Percentiles rank a stretch among this genome's conserved stretches.
phyloP scores from a whole-genome alignment of 177 flowering plant genomes.

The Vitis hybrid region DNA sequence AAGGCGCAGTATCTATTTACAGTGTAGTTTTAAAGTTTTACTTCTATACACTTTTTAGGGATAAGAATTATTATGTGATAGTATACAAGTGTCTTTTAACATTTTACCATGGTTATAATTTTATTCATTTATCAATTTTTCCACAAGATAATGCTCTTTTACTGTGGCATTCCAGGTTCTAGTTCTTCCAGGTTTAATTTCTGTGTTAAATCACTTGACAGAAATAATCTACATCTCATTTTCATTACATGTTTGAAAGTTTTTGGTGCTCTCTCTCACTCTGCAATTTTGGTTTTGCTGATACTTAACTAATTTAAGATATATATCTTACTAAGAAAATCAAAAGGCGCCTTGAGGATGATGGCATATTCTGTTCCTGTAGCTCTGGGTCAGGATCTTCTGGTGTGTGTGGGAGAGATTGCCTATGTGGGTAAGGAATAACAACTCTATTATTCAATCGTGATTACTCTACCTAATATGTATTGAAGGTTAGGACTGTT shows the following conservation, averaged over 20 bases:
- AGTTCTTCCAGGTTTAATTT: no score
- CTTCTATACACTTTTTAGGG: background rate
- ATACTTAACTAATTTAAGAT: constrained; percentile 48
- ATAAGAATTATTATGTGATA: no score
- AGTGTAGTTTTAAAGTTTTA: background rate
- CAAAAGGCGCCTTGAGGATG: constrained; percentile 66
- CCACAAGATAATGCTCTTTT: no score
- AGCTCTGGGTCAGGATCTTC: constrained; percentile 35
- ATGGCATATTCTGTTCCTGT: constrained; percentile 79
- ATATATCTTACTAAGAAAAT: constrained; percentile 54
- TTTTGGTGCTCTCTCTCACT: background rate
- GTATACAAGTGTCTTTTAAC: no score
- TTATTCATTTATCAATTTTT: no score
- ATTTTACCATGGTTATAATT: no score
- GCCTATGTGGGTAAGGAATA: constrained; percentile 67
- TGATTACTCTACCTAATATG: background rate
- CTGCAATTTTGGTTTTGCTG: constrained; percentile 17
- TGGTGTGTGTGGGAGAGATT: constrained; percentile 64
- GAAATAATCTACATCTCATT: no score
- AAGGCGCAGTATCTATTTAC: constrained; percentile 67
- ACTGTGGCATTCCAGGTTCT: no score
- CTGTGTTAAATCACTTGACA: no score
- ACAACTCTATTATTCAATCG: background rate
- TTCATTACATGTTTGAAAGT: no score
- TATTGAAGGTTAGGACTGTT: no score